Conservation (phyloP, 176 grass and related monocot species). For the Cocos nucifera region DNA sequence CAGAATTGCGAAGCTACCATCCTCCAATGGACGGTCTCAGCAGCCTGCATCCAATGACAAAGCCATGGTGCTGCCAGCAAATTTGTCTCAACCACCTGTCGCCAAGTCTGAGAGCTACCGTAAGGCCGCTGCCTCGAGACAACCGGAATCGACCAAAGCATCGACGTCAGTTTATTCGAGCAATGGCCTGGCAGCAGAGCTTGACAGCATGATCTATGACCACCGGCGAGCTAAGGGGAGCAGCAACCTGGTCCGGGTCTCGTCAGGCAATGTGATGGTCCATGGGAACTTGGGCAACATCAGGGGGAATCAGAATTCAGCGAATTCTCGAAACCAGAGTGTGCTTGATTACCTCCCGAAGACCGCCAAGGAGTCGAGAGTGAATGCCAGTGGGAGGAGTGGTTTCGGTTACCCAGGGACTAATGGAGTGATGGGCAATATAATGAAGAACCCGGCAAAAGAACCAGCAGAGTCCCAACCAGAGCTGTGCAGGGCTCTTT, state of each 20-base stretch:
- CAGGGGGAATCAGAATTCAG: constrained; percentile 17
- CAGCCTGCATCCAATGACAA: background rate
- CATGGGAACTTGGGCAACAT: constrained; percentile 83
- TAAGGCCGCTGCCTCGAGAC: background rate
- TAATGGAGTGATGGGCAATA: constrained; percentile 35
- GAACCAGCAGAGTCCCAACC: background rate
- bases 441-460: constrained; percentile 12
- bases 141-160: constrained; percentile 9
- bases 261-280: constrained; percentile 88
- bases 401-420: background rate
- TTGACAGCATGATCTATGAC: constrained; percentile 82
- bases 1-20: background rate
- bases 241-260: constrained; percentile 52
- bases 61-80: constrained; percentile 8
- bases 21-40: too few relatives aligned
- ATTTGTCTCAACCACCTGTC: constrained; percentile 2
- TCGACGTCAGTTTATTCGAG: constrained; percentile 23
- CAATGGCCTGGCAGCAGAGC: constrained; percentile 62
- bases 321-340: background rate
- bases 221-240: constrained; percentile 47
- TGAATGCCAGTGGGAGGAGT: constrained; percentile 2
- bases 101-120: constrained; percentile 4
- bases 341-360: constrained; percentile 31
- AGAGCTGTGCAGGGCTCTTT: constrained; percentile 54
- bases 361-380: constrained; percentile 19